phyloP scores from a whole-genome alignment of 2,329 filamentous ascomycete species.

The Exophiala xenobiotica region DNA sequence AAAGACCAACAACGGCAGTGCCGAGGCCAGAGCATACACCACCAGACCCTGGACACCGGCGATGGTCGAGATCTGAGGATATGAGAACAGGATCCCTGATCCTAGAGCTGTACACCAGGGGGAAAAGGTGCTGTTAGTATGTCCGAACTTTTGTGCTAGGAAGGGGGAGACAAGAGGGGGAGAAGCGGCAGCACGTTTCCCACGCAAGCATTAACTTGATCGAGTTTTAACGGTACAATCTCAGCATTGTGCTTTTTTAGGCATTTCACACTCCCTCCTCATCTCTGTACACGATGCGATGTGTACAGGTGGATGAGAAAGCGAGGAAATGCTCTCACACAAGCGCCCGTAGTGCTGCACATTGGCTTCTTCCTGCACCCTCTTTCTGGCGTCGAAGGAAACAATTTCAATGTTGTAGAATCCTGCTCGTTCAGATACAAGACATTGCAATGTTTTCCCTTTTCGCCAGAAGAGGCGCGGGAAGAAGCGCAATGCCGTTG shows the following conservation, averaged over 20 bases:
- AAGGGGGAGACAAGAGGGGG: slow-evolving; percentile 39
- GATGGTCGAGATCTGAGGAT: slow-evolving; percentile 76
- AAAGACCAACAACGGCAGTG: slow-evolving; percentile 72
- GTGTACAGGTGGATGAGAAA: slow-evolving; percentile 53
- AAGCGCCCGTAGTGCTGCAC: slow-evolving; percentile 81
- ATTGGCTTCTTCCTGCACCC: slow-evolving; percentile 35
- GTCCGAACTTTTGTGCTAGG: slow-evolving; percentile 4
- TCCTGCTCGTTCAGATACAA: background rate
- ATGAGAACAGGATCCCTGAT: slow-evolving; percentile 79
- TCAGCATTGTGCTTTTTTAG: slow-evolving; percentile 63
- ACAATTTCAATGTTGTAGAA: background rate
- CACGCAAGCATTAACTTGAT: slow-evolving; percentile 99
- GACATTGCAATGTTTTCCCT: slow-evolving; percentile 13
- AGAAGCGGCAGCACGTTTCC: slow-evolving; percentile 91
- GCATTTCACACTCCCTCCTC: slow-evolving; percentile 13
- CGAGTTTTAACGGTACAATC: slow-evolving; percentile 94
- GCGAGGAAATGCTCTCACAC: slow-evolving; percentile 44
- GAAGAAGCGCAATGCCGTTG: slow-evolving; percentile 26
- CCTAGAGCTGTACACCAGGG: slow-evolving; percentile 63
- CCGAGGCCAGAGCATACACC: slow-evolving; percentile 71
- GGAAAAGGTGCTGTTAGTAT: slow-evolving; percentile 39
- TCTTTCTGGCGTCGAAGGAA: background rate
- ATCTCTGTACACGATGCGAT: slow-evolving; percentile 33
- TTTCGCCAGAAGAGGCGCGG: background rate
- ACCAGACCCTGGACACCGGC: slow-evolving; percentile 75